Evolutionary conservation across 2,329 filamentous ascomycete species (phyloP), one percentile per base, ranked within the genome.

Genomic region (Alternaria arborescens): DNA sequence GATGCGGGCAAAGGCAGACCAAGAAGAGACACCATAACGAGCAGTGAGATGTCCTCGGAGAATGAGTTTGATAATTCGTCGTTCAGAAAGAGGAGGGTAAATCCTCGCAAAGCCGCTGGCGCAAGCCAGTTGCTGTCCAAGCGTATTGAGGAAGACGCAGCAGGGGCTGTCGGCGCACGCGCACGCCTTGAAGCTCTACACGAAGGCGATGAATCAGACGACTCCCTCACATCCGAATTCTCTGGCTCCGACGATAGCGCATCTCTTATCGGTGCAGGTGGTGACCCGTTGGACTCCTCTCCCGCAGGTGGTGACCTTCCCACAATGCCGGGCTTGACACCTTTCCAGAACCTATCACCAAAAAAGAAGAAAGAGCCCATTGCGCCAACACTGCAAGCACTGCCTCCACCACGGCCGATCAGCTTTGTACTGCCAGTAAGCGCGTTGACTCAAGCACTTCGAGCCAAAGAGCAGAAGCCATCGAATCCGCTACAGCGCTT

Each of bases 31-130:
- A 94, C 91, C 0, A 89, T 91, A 47, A 94, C 91, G 1, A 93
- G 91, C 78, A 93, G 91, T 71, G 91, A 94, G 68, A 87, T 94
- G 69, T 94, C 91, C 0, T 94, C 91, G 0, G 91, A 94, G 64
- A 93, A 92, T 69, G 91, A 94, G 70, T 85, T 91, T 46, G 91
- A 92, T 68, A 84, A 87, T 1, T 86, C 87, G 0, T 84, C 85
- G 1, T 91, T 88, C 71, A 87, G 89, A 65, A 85, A 85, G 67
- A 86, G 89, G 60, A 83, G 87, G 48, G 87, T 90, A 61, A 86
- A 86, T 2, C 83, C 87, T 1, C 84, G 85, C 46, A 85, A 87
- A 36, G 86, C 86, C 8, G 83, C 86, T 24, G 85, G 83, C 70
- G 66, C 70, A 12, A 82, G 82, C 57, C 85, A 84, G 69, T 73